A percentile compares a stretch with the other conserved stretches of the same genome.
phyloP scores from a whole-genome alignment of 2,329 filamentous ascomycete genomes.

The Colletotrichum eremochloae region DNA sequence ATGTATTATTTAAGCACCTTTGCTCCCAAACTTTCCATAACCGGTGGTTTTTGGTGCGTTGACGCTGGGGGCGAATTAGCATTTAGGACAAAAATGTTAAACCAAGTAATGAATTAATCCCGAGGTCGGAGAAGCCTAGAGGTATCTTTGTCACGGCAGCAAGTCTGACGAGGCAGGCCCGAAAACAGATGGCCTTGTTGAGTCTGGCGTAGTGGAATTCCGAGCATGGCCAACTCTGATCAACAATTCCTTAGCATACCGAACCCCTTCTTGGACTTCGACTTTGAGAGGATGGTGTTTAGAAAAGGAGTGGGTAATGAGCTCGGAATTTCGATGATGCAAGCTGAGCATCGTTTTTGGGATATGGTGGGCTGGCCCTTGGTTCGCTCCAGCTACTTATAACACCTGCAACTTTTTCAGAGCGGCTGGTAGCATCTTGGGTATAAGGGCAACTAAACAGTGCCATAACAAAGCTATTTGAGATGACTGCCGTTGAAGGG shows the following conservation, averaged over 20 bases:
- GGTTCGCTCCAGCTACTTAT: too few species aligned
- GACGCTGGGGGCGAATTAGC: neutral
- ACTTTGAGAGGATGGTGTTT: neutral
- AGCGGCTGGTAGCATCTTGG: too few species aligned
- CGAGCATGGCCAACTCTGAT: neutral
- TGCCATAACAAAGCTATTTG: too few species aligned
- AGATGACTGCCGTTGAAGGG: too few species aligned
- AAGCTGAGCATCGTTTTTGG: neutral
- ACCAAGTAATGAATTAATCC: neutral
- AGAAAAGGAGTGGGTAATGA: neutral
- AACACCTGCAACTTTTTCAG: too few species aligned
- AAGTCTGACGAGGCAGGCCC: neutral
- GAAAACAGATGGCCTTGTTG: neutral
- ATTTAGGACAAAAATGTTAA: neutral
- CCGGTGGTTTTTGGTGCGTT: neutral
- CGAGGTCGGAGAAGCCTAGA: neutral
- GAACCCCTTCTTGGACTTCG: neutral
- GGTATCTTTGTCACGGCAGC: too few species aligned
- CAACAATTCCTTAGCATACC: neutral
- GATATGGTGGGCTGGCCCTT: neutral
- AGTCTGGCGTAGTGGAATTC: neutral
- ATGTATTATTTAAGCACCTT: conserved; percentile 18
- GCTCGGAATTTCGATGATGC: neutral
- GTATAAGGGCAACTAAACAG: too few species aligned
- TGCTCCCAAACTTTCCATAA: too few species aligned